Evolutionary conservation across 805 yeast genomes (phyloP).

Genomic region (Barnettozyma pratensis): DNA sequence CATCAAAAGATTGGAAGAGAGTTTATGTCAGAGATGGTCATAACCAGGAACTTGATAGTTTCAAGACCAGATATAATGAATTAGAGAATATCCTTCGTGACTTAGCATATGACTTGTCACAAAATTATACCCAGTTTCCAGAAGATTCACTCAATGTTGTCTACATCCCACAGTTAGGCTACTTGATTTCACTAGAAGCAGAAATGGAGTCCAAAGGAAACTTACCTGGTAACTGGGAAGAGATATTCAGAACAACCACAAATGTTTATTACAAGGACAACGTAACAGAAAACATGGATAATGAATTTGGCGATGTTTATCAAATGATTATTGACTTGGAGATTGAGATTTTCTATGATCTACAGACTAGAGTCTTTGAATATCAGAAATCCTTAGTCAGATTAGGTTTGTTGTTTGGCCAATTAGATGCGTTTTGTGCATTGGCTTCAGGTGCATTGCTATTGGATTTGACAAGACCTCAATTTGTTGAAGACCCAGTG

Average conservation of each 20-base stretch:
- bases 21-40: conserved; percentile 28
- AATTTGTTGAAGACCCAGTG: conserved; percentile 22
- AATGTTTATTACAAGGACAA: conserved; percentile 33
- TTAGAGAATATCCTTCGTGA: conserved; percentile 27
- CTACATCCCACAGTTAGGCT: conserved; percentile 44
- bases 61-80: conserved; percentile 16
- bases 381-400: conserved; percentile 11
- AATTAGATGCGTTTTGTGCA: conserved; percentile 33
- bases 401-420: conserved; percentile 25
- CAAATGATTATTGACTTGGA: conserved; percentile 35
- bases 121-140: conserved; percentile 1
- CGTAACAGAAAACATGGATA: conserved; percentile 29
- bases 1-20: conserved; percentile 25
- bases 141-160: conserved; percentile 28
- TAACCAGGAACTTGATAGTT: conserved; percentile 21
- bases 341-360: conserved; percentile 32
- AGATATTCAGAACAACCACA: conserved; percentile 34
- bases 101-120: conserved; percentile 18
- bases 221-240: conserved; percentile 27
- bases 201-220: not conserved
- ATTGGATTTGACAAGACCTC: conserved; percentile 30
- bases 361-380: conserved; percentile 25
- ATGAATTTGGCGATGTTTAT: conserved; percentile 37
- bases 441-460: conserved; percentile 29
- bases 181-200: conserved; percentile 27